phyloP scores from a whole-genome alignment of 768 basidiomycete genomes.

The Kwoniella dejecticola region DNA sequence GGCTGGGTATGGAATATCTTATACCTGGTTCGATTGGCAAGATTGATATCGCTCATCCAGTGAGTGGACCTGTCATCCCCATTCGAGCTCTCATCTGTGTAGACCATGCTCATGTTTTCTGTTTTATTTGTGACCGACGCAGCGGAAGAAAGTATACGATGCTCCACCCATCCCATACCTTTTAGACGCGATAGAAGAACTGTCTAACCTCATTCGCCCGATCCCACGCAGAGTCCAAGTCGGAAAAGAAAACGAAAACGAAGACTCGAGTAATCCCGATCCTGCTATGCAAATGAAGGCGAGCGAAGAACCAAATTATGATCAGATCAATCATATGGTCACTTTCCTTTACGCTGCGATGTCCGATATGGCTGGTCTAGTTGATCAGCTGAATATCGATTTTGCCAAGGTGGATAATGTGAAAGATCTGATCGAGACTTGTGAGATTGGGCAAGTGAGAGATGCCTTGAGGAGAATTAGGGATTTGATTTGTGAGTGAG shows the following conservation, averaged over 20 bases:
- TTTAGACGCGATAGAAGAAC: not conserved
- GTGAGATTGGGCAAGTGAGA: conserved; percentile 13
- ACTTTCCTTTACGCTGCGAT: conserved; percentile 24
- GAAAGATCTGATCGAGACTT: conserved; percentile 17
- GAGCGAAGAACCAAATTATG: conserved; percentile 6
- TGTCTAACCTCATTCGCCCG: not conserved
- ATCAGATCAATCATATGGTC: conserved; percentile 8
- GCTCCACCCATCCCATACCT: conserved; percentile 12
- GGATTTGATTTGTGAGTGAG: conserved; percentile 29
- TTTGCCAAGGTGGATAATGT: not conserved
- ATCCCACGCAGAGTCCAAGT: not conserved
- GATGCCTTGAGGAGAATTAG: conserved; percentile 3
- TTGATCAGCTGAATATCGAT: conserved; percentile 10
- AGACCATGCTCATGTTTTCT: too few relatives aligned
- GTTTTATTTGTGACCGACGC: too few relatives aligned
- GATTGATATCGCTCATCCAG: not conserved
- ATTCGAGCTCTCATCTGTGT: too few relatives aligned
- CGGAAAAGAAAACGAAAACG: too few relatives aligned
- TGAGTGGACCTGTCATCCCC: too few relatives aligned
- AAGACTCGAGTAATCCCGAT: too few relatives aligned
- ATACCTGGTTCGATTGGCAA: not conserved
- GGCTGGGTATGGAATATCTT: conserved; percentile 19
- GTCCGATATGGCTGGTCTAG: conserved; percentile 19
- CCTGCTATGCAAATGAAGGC: too few relatives aligned
- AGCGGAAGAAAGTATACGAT: too few relatives aligned